Percentiles rank a stretch among this genome's conserved stretches.
Evolutionary conservation across 2,329 filamentous ascomycete genomes (phyloP).

Genomic region (Aaosphaeria arxii): DNA sequence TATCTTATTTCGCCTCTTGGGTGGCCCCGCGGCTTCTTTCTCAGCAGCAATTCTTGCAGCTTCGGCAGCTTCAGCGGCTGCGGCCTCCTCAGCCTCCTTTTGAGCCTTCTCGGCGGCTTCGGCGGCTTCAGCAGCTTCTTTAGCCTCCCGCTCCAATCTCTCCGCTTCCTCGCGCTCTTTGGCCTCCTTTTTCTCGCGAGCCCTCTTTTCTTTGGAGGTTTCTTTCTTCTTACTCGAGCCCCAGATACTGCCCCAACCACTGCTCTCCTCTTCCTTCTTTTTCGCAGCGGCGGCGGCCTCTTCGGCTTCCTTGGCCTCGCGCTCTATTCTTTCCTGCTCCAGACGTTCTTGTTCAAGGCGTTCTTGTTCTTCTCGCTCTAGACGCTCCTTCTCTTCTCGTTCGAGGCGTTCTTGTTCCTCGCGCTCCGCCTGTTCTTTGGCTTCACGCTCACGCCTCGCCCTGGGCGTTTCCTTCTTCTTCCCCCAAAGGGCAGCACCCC

Average conservation of each 20-base stretch:
- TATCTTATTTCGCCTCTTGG: slow-evolving; percentile 37
- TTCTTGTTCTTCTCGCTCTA: slow-evolving; percentile 10
- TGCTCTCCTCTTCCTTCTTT: slow-evolving; percentile 1
- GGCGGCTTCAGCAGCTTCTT: slow-evolving; percentile 25
- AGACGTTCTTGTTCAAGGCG: slow-evolving; percentile 7
- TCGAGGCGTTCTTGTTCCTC: slow-evolving; percentile 13
- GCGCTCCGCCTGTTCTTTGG: slow-evolving; percentile 18
- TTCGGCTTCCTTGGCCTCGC: slow-evolving; percentile 32
- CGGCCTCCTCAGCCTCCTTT: slow-evolving; percentile 14
- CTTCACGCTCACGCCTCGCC: slow-evolving; percentile 11
- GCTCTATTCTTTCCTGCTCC: slow-evolving; percentile 36
- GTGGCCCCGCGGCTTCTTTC: slow-evolving; percentile 14
- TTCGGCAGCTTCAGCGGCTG: slow-evolving; percentile 12
- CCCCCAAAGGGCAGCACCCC: slow-evolving; percentile 17
- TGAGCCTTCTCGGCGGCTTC: slow-evolving; percentile 30
- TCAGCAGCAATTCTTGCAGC: slow-evolving; percentile 16
- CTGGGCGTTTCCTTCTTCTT: slow-evolving; percentile 25
- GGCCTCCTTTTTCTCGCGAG: slow-evolving; percentile 26
- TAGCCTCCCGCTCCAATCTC: slow-evolving; percentile 27
- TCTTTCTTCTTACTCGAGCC: slow-evolving; percentile 25
- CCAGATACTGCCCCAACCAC: slow-evolving; percentile 6
- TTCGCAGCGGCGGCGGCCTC: slow-evolving; percentile 8
- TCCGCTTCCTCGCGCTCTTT: slow-evolving; percentile 24
- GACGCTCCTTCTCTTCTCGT: slow-evolving; percentile 12
- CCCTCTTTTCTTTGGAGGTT: slow-evolving; percentile 11